Evolutionary conservation across 2,329 filamentous ascomycete species (phyloP), one percentile per base, ranked within the genome.

Genomic region (Pseudocercospora cruenta): DNA sequence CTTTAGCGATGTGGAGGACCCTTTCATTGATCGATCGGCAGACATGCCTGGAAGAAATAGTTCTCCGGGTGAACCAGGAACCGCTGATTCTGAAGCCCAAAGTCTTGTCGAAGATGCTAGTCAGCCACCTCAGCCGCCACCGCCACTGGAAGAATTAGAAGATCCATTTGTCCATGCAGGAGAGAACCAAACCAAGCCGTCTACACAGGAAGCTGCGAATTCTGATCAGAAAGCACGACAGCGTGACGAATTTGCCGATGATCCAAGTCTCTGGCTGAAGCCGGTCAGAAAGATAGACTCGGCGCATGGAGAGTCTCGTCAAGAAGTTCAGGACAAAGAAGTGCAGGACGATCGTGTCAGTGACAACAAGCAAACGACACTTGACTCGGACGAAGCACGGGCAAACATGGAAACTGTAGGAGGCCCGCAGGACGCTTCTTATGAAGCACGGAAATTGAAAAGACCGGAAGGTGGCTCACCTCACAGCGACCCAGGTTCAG

Each of bases 1-100:
- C 36, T 65, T 70, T 58, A 69, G 60, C 31, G 67, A 60, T 3
- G 58, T 70, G 1, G 66, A 67, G 19, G 67, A 70, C 39, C 68
- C 67, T 3, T 70, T 69, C 58, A 43, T 64, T 14, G 67, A 69
- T 36, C 49, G 45, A 43, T 9, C 39, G 16, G 16, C 14, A 19
- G 39, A n/a, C 1, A 43, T 16, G 16, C 39, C 39, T 43, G 16
- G n/a, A 43, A 19, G 2, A 3, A 19, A 3, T 16, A 43, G 39
- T 43, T 3, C 5, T 43, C 4, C 7, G 4, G 5, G 7, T 7
- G 16, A n/a, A 43, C 14, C 1, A 43, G 39, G 7, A 19, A 14
- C 16, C 16, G 14, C 14, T 43, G n/a, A 9, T 43, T 8, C 16
- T 19, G 5, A 19, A 2, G 21, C 3, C 19, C 22, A 16, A 12